These are phyloP conservation scores for Acephala macrosclerotiorum DNA, from an alignment of 2,329 filamentous ascomycete species.

Conservation along the genomic window DNA sequence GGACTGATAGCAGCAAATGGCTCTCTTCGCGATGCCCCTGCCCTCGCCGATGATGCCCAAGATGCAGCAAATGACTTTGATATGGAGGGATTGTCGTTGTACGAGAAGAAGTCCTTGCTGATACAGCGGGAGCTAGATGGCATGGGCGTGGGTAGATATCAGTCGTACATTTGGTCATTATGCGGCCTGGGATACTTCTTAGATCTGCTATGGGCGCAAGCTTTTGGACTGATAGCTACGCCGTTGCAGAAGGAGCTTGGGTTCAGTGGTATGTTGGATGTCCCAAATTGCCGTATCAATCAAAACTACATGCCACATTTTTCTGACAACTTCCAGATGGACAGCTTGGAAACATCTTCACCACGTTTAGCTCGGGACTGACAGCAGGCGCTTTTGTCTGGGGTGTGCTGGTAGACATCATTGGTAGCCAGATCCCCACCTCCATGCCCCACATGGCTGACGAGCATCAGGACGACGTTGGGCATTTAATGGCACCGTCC, in stretches of 20 bases:
- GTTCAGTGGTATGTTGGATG: conserved; percentile 22
- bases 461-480: conserved; percentile 31
- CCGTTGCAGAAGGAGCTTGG: conserved; percentile 35
- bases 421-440: conserved; percentile 25
- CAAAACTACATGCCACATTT: no score
- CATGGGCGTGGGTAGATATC: conserved; percentile 39
- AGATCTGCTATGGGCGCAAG: conserved; percentile 39
- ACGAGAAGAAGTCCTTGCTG: conserved; percentile 30
- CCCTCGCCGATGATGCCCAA: not conserved
- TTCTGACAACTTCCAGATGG: conserved; percentile 19
- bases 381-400: conserved; percentile 36
- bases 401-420: conserved; percentile 37
- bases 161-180: conserved; percentile 39
- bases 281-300: no score
- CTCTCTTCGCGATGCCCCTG: not conserved
- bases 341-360: conserved; percentile 33
- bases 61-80: not conserved
- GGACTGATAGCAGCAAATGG: not conserved
- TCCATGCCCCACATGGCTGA: not conserved
- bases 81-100: conserved; percentile 14
- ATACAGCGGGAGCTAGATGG: conserved; percentile 32
- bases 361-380: conserved; percentile 33
- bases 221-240: conserved; percentile 36
- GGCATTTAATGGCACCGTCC: conserved; percentile 38
- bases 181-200: conserved; percentile 42